A percentile compares a stretch with the other conserved stretches of the same genome.
These are phyloP conservation scores for Penicillium ochrochloron DNA, from an alignment of 495 filamentous ascomycete species.

Conservation along the genomic window DNA sequence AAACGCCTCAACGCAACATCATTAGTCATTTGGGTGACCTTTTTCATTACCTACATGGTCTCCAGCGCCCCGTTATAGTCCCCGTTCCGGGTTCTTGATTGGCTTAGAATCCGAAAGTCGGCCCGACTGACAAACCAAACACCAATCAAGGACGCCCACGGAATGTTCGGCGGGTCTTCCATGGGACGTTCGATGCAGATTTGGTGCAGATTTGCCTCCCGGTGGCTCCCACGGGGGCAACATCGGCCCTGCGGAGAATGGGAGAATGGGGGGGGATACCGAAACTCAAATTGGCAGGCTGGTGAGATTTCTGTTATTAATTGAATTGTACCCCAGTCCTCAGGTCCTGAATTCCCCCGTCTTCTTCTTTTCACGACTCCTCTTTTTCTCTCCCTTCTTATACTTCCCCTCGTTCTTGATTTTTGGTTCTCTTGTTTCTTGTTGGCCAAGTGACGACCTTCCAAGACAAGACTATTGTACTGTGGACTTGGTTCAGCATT, in stretches of 20 bases:
- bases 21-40: constrained; percentile 10
- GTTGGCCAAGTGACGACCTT: background rate
- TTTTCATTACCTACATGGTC: constrained; percentile 3
- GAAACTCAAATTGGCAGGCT: constrained; percentile 14
- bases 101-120: constrained; percentile 21
- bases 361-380: constrained; percentile 1
- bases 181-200: constrained; percentile 16
- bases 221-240: constrained; percentile 19
- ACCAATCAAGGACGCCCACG: constrained; percentile 5
- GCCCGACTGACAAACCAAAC: constrained; percentile 7
- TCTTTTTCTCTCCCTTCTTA: background rate
- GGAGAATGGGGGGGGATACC: constrained; percentile 13
- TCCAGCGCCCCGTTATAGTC: background rate
- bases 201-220: constrained; percentile 17
- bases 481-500: background rate
- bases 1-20: background rate
- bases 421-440: background rate
- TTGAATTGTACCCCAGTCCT: constrained; percentile 11
- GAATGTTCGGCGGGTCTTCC: constrained; percentile 28
- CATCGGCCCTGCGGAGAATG: constrained; percentile 11
- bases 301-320: constrained; percentile 13
- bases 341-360: background rate
- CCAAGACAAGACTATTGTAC: background rate
- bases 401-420: constrained; percentile 4
- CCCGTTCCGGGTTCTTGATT: constrained; percentile 13